Conservation (phyloP, 2,329 filamentous ascomycete species). For the Apiospora pterosperma region DNA sequence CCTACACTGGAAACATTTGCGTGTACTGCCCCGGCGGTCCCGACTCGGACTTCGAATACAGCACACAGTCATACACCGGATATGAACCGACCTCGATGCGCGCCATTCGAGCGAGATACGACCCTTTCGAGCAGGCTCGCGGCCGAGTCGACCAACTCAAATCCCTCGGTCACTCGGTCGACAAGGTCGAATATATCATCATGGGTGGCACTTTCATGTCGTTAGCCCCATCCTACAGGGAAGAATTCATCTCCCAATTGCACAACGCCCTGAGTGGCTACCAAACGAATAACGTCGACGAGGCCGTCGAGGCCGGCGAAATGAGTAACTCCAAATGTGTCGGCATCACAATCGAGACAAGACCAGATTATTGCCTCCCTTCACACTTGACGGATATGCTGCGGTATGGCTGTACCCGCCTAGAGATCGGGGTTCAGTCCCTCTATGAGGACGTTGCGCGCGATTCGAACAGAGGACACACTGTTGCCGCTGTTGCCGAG, state of each 20-base stretch:
- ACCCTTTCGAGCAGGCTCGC: slow-evolving; percentile 95
- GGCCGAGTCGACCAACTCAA: slow-evolving; percentile 97
- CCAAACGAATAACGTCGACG: slow-evolving; percentile 89
- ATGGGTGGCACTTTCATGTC: slow-evolving; percentile 99
- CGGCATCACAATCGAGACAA: slow-evolving; percentile 96
- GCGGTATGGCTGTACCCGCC: slow-evolving; percentile 91
- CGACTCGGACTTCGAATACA: slow-evolving; percentile 98
- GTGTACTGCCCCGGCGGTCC: slow-evolving; percentile 98
- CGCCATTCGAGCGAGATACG: slow-evolving; percentile 93
- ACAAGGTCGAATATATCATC: slow-evolving; percentile 99
- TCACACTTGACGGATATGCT: slow-evolving; percentile 96
- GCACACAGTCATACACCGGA: slow-evolving; percentile 96
- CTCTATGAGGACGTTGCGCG: slow-evolving; percentile 98
- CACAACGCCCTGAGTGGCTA: slow-evolving; percentile 98
- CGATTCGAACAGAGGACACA: slow-evolving; percentile 96
- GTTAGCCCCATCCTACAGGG: slow-evolving; percentile 79
- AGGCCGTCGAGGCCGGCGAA: slow-evolving; percentile 89
- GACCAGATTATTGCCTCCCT: slow-evolving; percentile 94
- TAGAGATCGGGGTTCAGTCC: slow-evolving; percentile 94
- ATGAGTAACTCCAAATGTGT: slow-evolving; percentile 98
- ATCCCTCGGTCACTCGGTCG: slow-evolving; percentile 90
- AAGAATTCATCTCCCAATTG: slow-evolving; percentile 90
- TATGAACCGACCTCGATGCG: slow-evolving; percentile 99
- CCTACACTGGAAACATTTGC: slow-evolving; percentile 98
- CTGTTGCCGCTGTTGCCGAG: slow-evolving; percentile 90